Base-by-base conservation (phyloP, 768 basidiomycete species). In the Mycena maculata region DNA sequence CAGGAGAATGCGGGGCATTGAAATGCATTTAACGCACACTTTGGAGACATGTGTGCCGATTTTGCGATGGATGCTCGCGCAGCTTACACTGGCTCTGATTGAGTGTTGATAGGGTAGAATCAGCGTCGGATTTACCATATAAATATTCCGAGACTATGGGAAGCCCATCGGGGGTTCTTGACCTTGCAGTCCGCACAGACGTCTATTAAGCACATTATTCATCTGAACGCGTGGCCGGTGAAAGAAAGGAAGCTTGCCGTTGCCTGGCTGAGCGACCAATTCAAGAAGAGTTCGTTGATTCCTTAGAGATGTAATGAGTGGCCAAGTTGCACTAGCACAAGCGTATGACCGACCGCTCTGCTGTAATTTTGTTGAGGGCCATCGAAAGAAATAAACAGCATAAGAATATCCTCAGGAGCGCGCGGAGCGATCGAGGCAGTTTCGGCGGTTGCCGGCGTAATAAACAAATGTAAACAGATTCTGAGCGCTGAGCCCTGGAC, bases 41-140 rank as follows among this genome's bases (percentile, higher is more conserved):
- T 98, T 96, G 0, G 92, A 89, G 70, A 95, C 84, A 76, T 98
- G 96, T 6, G 94, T 96, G 2, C 96, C 96, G 64, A 98, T 90
- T 83, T 96, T 97, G 58, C 96, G 87, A 81, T 98, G 96, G 55
- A 97, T 88, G 64, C 92, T 92, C 18, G 96, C 96, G 76, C 96
- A 98, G 71, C 87, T 88, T 45, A 95, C 84, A 73, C 95, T 96
- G 66, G 38, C 67, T 59, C 68, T 56, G 55, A 65, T 67, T 65
- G 36, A 62, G 67, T 45, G 60, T 36, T 53, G 52, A 33, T 49
- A 44, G 42, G 52, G 52, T 16, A 30, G 49, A 45, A 70, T 27
- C 33, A 9, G 39, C 27, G 15, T 49, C 18, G 12, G 50, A 23
- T 31, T 18, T 74, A 92, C 92, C 94, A 96, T 25, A 95, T 85